A percentile compares a stretch with the other conserved stretches of the same genome.
Evolutionary conservation across 1,284 basidiomycete species (phyloP).

Genomic region (Boletus sp.): DNA sequence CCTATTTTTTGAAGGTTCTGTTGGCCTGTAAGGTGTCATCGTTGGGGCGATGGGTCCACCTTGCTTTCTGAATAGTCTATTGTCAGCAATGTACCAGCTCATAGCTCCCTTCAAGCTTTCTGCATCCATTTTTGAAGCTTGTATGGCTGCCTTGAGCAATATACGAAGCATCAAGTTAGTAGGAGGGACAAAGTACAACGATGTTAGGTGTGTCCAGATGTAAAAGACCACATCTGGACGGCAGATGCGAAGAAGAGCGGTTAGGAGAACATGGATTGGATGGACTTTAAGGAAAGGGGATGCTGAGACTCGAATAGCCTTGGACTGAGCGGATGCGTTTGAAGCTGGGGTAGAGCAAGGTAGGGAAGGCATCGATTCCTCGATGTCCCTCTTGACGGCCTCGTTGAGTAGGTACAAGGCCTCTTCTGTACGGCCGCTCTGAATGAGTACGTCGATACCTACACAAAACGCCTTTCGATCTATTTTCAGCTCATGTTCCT

Average conservation of each 20-base stretch:
- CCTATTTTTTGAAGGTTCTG: not conserved
- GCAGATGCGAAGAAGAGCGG: constrained; percentile 42
- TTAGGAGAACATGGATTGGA: constrained; percentile 59
- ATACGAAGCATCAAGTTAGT: constrained; percentile 59
- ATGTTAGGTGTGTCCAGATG: constrained; percentile 62
- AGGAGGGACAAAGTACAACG: constrained; percentile 57
- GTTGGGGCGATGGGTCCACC: constrained; percentile 23
- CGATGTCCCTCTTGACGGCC: constrained; percentile 35
- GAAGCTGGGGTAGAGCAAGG: not conserved
- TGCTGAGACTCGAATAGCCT: not conserved
- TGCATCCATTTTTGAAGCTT: constrained; percentile 54
- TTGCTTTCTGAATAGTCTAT: constrained; percentile 20
- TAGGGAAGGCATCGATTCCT: not conserved
- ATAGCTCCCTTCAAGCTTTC: constrained; percentile 49
- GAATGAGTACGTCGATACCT: constrained; percentile 55
- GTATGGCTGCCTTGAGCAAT: constrained; percentile 61
- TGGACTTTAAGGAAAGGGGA: constrained; percentile 34
- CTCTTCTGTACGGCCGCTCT: constrained; percentile 45
- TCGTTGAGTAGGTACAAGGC: constrained; percentile 56
- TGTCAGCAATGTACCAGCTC: constrained; percentile 36
- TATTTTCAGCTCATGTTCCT: constrained; percentile 34
- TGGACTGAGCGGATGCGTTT: constrained; percentile 1
- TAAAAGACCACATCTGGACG: constrained; percentile 64
- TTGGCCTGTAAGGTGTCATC: constrained; percentile 1
- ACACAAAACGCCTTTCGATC: constrained; percentile 53